Evolutionary conservation across 192 early-diverging fungal genomes (phyloP), one percentile per base, ranked within the genome.

Genomic region (Linnemannia exigua): DNA sequence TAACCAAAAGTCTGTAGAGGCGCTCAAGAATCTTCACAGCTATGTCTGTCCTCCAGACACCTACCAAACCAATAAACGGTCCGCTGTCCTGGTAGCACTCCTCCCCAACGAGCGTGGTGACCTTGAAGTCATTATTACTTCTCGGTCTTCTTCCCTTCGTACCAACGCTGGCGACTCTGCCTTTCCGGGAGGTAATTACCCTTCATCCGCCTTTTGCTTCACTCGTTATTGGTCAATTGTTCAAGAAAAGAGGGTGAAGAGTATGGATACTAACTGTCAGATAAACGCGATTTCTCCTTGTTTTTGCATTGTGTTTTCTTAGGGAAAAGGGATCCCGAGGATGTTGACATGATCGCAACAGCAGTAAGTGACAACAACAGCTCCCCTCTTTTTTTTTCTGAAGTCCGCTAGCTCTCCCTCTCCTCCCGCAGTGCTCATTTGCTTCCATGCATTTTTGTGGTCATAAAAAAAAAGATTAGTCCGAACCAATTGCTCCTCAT

Each of bases 81-180:
- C 77, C 3, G 84, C 84, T 0, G 84, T 86, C 35, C 68, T 86
- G 8, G 79, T 86, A 11, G 69, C 74, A 0, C 70, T 86, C 3
- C 2, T 86, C 5, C 46, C 74, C 17, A 86, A 86, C 50, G 72
- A 36, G 11, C 33, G 72, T 7, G 84, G 84, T 6, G 78, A 86
- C 17, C 84, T 86, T 69, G 84, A 86, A 50, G 84, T 86, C 44
- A 79, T 86, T 28, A 78, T 86, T 4, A 86, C 84, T 20, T 74
- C 73, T 41, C 73, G 84, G 5, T 76, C 84, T 35, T 73, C 79
- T 0, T 31, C 33, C 1, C 66, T 86, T 25, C 69, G 84, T 19
- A 86, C 84, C 12, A 73, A 77, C 54, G 84, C 78, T 0, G 84
- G 84, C 2, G 84, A 79, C 33, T 44, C 61, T 25, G 77, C 84